Evolutionary conservation across 345 rosid species (phyloP), one percentile per base, ranked within the genome.

Genomic region (Arabidopsis arenosa): DNA sequence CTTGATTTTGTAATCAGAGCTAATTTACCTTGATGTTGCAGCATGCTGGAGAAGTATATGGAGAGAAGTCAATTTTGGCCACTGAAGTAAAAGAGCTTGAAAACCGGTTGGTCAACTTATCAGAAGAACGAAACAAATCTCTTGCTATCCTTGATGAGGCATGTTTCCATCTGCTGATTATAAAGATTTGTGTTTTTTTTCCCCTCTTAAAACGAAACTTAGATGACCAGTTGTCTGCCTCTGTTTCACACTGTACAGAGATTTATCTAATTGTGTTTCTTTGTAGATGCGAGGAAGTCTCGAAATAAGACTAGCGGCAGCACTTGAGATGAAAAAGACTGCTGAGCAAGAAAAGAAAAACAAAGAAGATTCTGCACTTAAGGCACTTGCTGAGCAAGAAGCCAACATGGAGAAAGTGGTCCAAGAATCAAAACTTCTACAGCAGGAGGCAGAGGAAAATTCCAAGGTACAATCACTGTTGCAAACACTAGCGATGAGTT

Each of bases 41-140:
- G 99, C 94, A 87, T 80, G 86, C 93, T 12, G 99, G 98, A 66
- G 99, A 95, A 87, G 84, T 93, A 23, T 83, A 88, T 75, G 98
- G 97, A 17, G 99, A 93, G 84, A 90, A 79, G 79, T 86, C 94
- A 64, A 86, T 93, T 77, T 79, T 95, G 52, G 84, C 85, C 18
- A 86, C 97, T 58, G 99, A 95, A 84, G 83, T 80, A 28, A 87
- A 82, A 80, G 99, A 93, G 83, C 89, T 95, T 81, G 89, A 87
- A 77, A 87, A 80, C 62, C 94, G 96, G 23, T 72, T 95, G 66
- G 78, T 85, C 71, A 74, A 71, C 78, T 83, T 95, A 79, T 79
- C 90, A 15, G 90, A 88, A 63, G 96, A 92, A 67, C 85, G 93
- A 68, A 88, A 90, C 79, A 83, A 77, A 48, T 88, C 93, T 65